A percentile compares a stretch with the other conserved stretches of the same genome.
Conservation (phyloP, 1,284 basidiomycete genomes). For the Papiliotrema nemorosa region DNA sequence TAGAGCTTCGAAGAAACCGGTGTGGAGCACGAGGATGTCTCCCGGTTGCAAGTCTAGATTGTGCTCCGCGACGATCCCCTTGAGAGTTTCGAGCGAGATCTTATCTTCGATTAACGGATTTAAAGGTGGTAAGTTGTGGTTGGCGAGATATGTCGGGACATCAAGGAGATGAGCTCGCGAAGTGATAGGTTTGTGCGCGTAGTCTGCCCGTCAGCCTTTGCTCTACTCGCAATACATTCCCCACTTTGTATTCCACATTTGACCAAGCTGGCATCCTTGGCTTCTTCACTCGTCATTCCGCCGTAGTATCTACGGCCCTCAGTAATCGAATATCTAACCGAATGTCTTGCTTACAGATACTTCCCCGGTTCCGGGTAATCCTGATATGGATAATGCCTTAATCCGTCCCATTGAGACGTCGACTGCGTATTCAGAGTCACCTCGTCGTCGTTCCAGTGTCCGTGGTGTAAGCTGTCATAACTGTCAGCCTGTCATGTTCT, state of each 20-base stretch:
- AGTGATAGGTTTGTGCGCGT: conserved; percentile 45
- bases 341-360: conserved; percentile 6
- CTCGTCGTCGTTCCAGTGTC: conserved; percentile 19
- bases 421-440: conserved; percentile 41
- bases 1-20: conserved; percentile 45
- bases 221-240: too few relatives aligned
- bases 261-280: conserved; percentile 11
- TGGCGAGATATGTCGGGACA: conserved; percentile 34
- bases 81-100: conserved; percentile 28
- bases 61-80: conserved; percentile 22
- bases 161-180: conserved; percentile 51
- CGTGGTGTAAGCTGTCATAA: conserved; percentile 18
- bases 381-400: conserved; percentile 31
- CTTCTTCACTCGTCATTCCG: conserved; percentile 19
- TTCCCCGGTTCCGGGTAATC: conserved; percentile 6
- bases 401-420: conserved; percentile 45
- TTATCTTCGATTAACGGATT: conserved; percentile 29
- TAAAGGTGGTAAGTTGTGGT: conserved; percentile 38
- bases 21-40: conserved; percentile 44
- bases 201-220: too few relatives aligned
- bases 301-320: conserved; percentile 13
- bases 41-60: conserved; percentile 33
- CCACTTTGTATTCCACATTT: conserved; percentile 25
- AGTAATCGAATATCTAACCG: too few relatives aligned
- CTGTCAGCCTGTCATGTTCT: conserved; percentile 31